Conservation (phyloP, 495 filamentous ascomycete species). For the Aspergillus sclerotiicarbonarius region DNA sequence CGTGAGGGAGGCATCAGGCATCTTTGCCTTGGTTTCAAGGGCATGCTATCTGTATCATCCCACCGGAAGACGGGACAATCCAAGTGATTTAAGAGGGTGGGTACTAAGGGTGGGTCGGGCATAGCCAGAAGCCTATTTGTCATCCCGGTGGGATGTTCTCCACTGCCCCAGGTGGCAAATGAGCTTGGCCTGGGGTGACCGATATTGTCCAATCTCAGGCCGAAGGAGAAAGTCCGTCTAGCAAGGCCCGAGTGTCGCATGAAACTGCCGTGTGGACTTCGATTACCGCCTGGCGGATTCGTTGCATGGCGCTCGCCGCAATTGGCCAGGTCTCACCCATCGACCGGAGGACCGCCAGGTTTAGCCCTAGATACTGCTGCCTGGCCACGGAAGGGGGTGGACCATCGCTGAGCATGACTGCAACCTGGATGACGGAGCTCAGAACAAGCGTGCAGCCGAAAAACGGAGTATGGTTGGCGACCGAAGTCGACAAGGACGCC, state of each 20-base stretch:
- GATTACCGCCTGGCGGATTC: conserved; percentile 1
- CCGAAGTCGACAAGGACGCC: neutral
- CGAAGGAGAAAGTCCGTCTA: conserved; percentile 20
- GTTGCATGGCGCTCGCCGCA: neutral
- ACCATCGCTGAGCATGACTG: neutral
- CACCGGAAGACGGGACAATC: no score
- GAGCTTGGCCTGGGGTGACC: no score
- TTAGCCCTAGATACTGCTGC: conserved; percentile 1
- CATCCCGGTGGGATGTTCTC: neutral
- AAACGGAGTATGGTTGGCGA: conserved; percentile 4
- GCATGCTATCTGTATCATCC: no score
- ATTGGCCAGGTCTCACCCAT: conserved; percentile 8
- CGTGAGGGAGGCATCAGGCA: neutral
- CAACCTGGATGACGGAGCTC: conserved; percentile 9
- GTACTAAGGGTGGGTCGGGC: no score
- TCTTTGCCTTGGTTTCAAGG: no score
- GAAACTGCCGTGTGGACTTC: neutral
- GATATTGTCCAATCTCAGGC: conserved; percentile 17
- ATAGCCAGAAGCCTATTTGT: no score
- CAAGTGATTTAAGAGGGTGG: no score
- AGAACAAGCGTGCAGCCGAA: conserved; percentile 9
- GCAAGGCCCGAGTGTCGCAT: neutral
- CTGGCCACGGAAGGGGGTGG: neutral
- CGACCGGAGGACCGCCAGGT: conserved; percentile 5
- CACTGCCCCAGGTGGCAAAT: neutral